phyloP scores from a whole-genome alignment of 1,284 basidiomycete genomes.

The Porogramme epimiltina region DNA sequence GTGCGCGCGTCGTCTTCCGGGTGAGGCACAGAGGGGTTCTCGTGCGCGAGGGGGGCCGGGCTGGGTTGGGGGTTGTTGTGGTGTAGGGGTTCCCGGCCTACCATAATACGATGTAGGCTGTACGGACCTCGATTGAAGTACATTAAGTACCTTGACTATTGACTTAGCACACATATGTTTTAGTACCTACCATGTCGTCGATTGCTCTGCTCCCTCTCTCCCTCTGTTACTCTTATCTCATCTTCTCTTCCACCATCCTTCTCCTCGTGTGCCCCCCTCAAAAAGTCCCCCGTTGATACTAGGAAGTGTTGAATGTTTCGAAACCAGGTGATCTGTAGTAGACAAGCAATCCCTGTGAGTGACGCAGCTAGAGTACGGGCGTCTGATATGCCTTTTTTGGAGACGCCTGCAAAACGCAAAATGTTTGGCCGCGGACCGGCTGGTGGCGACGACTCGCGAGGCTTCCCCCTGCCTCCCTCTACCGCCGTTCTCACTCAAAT shows the following conservation, averaged over 20 bases:
- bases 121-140: slow-evolving; percentile 5
- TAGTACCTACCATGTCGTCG: slow-evolving; percentile 3
- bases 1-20: too few relatives aligned
- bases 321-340: background rate
- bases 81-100: background rate
- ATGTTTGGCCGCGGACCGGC: background rate
- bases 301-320: too few relatives aligned
- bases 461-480: background rate
- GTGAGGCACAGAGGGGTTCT: too few relatives aligned
- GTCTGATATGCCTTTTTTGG: background rate
- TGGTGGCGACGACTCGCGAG: too few relatives aligned
- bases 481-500: background rate
- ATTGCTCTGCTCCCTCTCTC: too few relatives aligned
- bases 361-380: background rate
- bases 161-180: slow-evolving; percentile 12
- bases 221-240: too few relatives aligned
- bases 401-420: background rate
- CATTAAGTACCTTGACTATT: slow-evolving; percentile 16
- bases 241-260: too few relatives aligned
- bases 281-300: too few relatives aligned
- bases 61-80: too few relatives aligned
- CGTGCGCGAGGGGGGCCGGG: too few relatives aligned
- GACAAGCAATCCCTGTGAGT: background rate
- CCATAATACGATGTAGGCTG: background rate
- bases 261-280: too few relatives aligned